Evolutionary conservation across 2,329 filamentous ascomycete genomes (phyloP), one percentile per base, ranked within the genome.

Genomic region (Verticillium longisporum): DNA sequence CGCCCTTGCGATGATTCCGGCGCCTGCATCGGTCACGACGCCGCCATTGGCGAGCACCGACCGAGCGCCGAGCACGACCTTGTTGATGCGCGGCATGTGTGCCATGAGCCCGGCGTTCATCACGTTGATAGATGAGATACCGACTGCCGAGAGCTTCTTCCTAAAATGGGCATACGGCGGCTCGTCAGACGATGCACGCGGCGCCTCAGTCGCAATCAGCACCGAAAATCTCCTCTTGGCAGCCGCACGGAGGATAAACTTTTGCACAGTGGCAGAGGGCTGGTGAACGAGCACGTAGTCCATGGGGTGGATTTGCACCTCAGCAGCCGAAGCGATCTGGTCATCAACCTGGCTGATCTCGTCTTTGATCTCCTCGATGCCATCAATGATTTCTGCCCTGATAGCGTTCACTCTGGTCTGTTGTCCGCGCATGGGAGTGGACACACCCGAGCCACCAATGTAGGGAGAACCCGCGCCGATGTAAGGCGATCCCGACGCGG

Each of bases 351-450:
- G 90, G 66, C 90, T 89, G 61, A 99, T 88, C 76, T 99, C 95
- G 71, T 99, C 95, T 74, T 96, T 90, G 63, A 99, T 92, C 73
- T 99, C 95, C 69, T 92, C 88, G 69, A 99, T 97, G 53, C 93
- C 95, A 68, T 95, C 91, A 66, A 97, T 88, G 32, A 98, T 89
- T 74, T 98, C 95, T 14, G 91, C 91, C 63, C 92, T 90, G 62
- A 98, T 80, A 64, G 96, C 89, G 63, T 90, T 83, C 60, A 79
- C 74, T 63, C 80, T 81, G 15, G 74, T 73, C 66, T 76, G 75
- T 62, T 70, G 21, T 62, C 66, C 65, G 61, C 73, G 69, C 60
- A 78, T 70, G 26, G 83, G 78, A n/a, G 80, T 83, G 15, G 81
- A 83, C 9, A 79, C 69, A 26, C 80, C 80, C 11, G 77, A 83